Base-by-base conservation (phyloP, 2,329 filamentous ascomycete genomes). In the Pseudopyricularia cyperi region DNA sequence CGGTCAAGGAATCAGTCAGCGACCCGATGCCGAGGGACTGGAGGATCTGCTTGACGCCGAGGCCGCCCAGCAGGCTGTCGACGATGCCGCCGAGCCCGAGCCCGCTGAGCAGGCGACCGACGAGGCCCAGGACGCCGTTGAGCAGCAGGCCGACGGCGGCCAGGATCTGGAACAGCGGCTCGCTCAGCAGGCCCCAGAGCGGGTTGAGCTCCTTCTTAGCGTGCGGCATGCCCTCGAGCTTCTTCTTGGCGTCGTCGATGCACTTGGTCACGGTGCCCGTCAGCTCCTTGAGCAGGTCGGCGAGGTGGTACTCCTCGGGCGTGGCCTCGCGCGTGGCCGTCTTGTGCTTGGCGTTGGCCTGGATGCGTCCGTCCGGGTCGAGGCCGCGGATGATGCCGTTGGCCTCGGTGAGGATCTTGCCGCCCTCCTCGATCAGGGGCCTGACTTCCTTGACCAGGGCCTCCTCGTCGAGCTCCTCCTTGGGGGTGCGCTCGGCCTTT, bases 141-240 rank as follows among this genome's bases (percentile, higher is more conserved):
- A 96, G 74, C 56, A 95, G 68, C 54, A 95, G 70, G 22, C 90
- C 90, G 46, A 95, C 89, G 11, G 87, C 89, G 8, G 89, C 88
- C 48, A 95, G 77, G 64, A 95, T 95, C 76, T 96, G 90, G 77
- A 89, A 88, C 22, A 95, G 73, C 11, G 90, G 90, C 74, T 95
- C 88, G 34, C 81, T 81, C 14, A 93, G 72, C 48, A 95, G 73
- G 30, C 74, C 81, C 89, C 89, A 95, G 30, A 96, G 80, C 11
- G 90, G 89, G 71, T 91, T 95, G 55, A 95, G 77, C 73, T 91
- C 83, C 76, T 95, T 91, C 83, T 95, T 94, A 44, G 89, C 90
- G 59, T 94, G 86, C 6, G 90, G 89, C 87, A 95, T 93, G 63
- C 87, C 86, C 62, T 86, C 82, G 55, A 95, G 86, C 73, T 87